Conservation (phyloP, 2,329 filamentous ascomycete genomes). For the Botrytis cinerea region DNA sequence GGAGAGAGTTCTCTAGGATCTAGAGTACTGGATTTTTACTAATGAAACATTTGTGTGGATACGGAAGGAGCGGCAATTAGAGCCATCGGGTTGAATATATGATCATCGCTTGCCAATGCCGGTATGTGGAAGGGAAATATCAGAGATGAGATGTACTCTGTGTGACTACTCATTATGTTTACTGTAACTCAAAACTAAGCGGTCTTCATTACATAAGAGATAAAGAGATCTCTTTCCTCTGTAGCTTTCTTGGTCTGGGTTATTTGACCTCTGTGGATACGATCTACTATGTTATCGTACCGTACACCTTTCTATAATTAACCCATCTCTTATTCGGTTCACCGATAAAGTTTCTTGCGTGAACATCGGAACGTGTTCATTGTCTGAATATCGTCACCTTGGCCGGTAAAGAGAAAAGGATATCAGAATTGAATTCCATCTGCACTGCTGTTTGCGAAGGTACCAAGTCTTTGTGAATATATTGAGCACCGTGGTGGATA, state of each 20-base stretch:
- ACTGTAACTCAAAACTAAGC: not conserved
- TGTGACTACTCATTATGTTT: not conserved
- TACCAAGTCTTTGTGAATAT: not conserved
- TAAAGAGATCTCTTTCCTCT: not conserved
- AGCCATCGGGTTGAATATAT: not conserved
- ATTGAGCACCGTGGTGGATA: not conserved
- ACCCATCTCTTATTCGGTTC: fast-evolving
- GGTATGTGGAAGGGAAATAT: not conserved
- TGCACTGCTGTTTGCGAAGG: not conserved
- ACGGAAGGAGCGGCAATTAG: not conserved
- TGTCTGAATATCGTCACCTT: too few relatives aligned
- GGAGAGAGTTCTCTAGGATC: too few relatives aligned
- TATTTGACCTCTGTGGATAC: not conserved
- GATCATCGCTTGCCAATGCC: not conserved
- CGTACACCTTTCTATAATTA: not conserved
- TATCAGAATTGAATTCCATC: not conserved
- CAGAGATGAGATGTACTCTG: not conserved
- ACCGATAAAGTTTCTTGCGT: not conserved
- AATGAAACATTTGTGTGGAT: not conserved
- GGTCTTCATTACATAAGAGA: not conserved
- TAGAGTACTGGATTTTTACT: not conserved
- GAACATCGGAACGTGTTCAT: not conserved
- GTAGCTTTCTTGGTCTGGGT: not conserved
- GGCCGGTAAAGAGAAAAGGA: not conserved
- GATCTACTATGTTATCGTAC: not conserved